phyloP scores from a whole-genome alignment of 805 yeast species.

The Cyberlindnera xylosilytica region DNA sequence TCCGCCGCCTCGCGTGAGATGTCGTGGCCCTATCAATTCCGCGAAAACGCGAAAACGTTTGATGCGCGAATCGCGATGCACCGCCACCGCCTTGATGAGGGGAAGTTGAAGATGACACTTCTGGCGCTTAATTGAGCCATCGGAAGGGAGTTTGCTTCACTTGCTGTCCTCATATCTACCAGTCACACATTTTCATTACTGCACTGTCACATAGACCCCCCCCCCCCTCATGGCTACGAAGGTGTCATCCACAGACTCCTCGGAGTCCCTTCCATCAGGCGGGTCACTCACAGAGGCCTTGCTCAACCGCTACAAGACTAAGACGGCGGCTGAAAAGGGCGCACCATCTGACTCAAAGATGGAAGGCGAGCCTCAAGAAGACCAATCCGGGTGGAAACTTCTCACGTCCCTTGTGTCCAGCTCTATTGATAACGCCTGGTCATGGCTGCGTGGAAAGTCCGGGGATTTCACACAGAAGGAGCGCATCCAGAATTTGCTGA shows the following conservation, averaged over 20 bases:
- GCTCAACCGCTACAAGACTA: slow-evolving; percentile 15
- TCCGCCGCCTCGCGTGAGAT: not conserved
- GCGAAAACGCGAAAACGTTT: too few relatives aligned
- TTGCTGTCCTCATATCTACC: too few relatives aligned
- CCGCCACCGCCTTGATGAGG: too few relatives aligned
- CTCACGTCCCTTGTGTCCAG: not conserved
- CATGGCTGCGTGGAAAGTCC: slow-evolving; percentile 8
- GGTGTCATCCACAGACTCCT: not conserved
- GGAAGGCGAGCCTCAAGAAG: slow-evolving; percentile 1
- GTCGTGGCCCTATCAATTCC: too few relatives aligned
- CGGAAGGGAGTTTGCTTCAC: too few relatives aligned
- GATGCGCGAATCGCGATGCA: too few relatives aligned
- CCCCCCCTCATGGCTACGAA: too few relatives aligned
- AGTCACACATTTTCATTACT: too few relatives aligned
- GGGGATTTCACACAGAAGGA: slow-evolving; percentile 30
- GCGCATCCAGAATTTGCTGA: slow-evolving; percentile 34
- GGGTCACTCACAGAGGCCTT: slow-evolving; percentile 20
- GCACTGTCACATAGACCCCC: too few relatives aligned
- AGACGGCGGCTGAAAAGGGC: slow-evolving; percentile 2
- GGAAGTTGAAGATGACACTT: too few relatives aligned
- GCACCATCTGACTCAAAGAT: not conserved
- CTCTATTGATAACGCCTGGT: not conserved
- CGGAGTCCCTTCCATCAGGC: not conserved
- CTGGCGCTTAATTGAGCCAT: too few relatives aligned
- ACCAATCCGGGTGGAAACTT: slow-evolving; percentile 1